Conservation (phyloP, 352 stramenopile species). For the Globisporangium paroecandrum region DNA sequence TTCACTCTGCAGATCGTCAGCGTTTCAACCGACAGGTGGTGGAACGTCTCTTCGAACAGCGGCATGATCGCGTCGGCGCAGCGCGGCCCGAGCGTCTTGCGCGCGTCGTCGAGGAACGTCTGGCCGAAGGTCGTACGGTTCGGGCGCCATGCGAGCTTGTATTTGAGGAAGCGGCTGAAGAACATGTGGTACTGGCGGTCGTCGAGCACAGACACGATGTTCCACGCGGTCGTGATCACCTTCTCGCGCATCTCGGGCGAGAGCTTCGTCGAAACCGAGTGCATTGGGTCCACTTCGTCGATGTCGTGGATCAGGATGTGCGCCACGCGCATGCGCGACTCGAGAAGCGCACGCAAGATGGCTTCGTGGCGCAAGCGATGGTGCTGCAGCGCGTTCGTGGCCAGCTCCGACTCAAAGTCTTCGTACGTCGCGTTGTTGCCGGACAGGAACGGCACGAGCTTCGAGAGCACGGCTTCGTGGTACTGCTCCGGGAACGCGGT, state of each 20-base stretch:
- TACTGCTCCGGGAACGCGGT: conserved; percentile 65
- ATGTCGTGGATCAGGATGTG: conserved; percentile 85
- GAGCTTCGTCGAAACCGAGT: conserved; percentile 56
- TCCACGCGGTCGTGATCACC: conserved; percentile 81
- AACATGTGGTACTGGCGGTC: conserved; percentile 87
- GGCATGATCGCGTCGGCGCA: conserved; percentile 70
- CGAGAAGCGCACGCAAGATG: conserved; percentile 71
- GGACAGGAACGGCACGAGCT: conserved; percentile 79
- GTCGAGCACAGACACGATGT: conserved; percentile 80
- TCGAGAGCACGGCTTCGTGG: conserved; percentile 52
- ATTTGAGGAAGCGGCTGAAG: conserved; percentile 83
- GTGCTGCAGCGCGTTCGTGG: conserved; percentile 61
- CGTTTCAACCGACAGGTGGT: conserved; percentile 80
- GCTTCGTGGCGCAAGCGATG: conserved; percentile 79
- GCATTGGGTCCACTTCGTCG: conserved; percentile 61
- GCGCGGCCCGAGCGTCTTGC: conserved; percentile 54
- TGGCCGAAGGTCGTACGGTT: conserved; percentile 74
- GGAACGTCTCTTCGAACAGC: conserved; percentile 71
- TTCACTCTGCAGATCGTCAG: conserved; percentile 84
- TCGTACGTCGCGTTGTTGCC: conserved; percentile 70
- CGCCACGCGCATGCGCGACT: conserved; percentile 79
- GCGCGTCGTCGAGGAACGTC: conserved; percentile 76
- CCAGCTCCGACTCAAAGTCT: conserved; percentile 69
- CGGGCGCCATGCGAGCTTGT: conserved; percentile 83
- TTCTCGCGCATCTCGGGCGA: conserved; percentile 64